These are phyloP conservation scores for Pseudogymnoascus sp. DNA, from an alignment of 2,329 filamentous ascomycete species.

Conservation along the genomic window DNA sequence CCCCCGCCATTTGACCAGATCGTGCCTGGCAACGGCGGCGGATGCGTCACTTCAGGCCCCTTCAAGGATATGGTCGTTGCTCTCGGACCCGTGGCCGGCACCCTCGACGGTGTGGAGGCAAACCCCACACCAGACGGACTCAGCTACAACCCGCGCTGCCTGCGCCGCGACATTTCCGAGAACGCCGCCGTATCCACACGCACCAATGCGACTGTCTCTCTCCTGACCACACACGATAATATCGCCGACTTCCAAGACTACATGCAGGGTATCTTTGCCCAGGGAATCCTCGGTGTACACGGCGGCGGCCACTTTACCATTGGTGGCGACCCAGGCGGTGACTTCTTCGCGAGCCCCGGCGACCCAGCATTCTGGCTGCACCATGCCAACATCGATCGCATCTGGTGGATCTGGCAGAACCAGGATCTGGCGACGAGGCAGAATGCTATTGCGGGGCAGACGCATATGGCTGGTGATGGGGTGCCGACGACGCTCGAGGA, in stretches of 20 bases:
- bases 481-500: constrained; percentile 3
- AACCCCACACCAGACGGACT: constrained; percentile 25
- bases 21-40: constrained; percentile 45
- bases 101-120: constrained; percentile 28
- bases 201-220: constrained; percentile 30
- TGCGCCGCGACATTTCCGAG: constrained; percentile 33
- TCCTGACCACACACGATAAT: constrained; percentile 32
- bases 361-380: constrained; percentile 41
- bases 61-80: constrained; percentile 36
- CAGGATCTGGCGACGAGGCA: constrained; percentile 31
- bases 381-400: constrained; percentile 38
- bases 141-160: constrained; percentile 35
- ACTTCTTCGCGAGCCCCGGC: constrained; percentile 36
- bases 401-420: constrained; percentile 43
- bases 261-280: constrained; percentile 36
- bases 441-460: constrained; percentile 25
- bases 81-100: constrained; percentile 39
- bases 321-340: constrained; percentile 39
- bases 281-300: constrained; percentile 31
- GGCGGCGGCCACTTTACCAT: constrained; percentile 35
- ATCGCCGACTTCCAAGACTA: constrained; percentile 37
- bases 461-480: constrained; percentile 11
- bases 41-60: constrained; percentile 42
- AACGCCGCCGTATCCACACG: constrained; percentile 30
- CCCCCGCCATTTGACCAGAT: constrained; percentile 21